phyloP scores from a whole-genome alignment of 2,329 filamentous ascomycete species.

The Botrytis elliptica region DNA sequence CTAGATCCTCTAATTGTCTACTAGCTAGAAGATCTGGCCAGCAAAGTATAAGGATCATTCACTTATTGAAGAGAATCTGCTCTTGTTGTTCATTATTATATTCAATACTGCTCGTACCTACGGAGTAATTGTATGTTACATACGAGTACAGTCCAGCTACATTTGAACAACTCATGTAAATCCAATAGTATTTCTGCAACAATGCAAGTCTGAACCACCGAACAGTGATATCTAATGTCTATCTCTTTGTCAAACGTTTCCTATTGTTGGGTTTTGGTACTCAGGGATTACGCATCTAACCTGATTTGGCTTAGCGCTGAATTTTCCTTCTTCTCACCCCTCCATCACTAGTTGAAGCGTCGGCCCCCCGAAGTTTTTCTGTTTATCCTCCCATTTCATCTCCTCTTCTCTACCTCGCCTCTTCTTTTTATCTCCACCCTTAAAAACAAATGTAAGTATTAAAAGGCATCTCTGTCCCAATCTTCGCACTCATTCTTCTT shows the following conservation, averaged over 20 bases:
- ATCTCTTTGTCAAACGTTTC: constrained; percentile 8
- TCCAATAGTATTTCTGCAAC: not conserved
- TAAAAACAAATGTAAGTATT: constrained; percentile 9
- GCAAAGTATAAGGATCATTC: not conserved
- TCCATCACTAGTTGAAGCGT: constrained; percentile 1
- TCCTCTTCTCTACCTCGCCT: not conserved
- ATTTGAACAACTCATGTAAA: not conserved
- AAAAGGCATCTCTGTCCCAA: not conserved
- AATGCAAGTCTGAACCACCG: not conserved
- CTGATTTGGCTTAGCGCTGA: not conserved
- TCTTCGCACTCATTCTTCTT: not conserved
- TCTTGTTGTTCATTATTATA: not conserved
- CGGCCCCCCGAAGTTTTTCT: constrained; percentile 14
- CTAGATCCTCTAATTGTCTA: not conserved
- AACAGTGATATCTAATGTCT: not conserved
- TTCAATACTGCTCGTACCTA: not conserved
- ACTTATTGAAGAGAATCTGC: not conserved
- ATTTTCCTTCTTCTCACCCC: constrained; percentile 19
- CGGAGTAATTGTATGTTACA: not conserved
- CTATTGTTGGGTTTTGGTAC: constrained; percentile 1
- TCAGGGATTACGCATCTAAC: not conserved
- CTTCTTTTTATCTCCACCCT: not conserved
- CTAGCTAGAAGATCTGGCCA: not conserved
- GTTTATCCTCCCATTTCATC: not conserved
- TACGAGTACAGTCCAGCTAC: not conserved